A percentile compares a stretch with the other conserved stretches of the same genome.
Conservation (phyloP, 140 eudicot genomes). For the Erigeron philadelphicus region DNA sequence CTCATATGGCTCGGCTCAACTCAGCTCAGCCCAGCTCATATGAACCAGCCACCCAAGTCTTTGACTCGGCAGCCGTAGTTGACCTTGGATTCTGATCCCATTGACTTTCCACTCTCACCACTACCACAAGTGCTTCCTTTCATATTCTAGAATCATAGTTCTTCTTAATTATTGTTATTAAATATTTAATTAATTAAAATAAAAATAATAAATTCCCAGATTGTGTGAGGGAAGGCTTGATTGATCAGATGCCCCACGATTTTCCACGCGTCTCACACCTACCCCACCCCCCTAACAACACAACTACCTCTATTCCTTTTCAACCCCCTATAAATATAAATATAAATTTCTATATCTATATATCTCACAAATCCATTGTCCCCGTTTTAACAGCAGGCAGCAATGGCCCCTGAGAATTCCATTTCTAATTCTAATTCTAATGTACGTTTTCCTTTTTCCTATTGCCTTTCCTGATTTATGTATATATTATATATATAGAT, state of each 20-base stretch:
- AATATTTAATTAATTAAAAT: too few species aligned
- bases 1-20: neutral
- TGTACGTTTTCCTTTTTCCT: too few species aligned
- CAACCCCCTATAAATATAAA: constrained; percentile 16
- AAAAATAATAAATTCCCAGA: too few species aligned
- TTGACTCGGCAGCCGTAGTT: neutral
- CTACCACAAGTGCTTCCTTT: neutral
- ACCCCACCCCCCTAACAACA: constrained; percentile 14
- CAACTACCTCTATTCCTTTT: neutral
- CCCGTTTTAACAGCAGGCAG: neutral
- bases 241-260: constrained; percentile 10
- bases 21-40: neutral
- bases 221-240: neutral
- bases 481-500: neutral
- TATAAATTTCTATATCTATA: neutral
- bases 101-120: neutral
- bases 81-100: neutral
- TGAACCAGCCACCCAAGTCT: neutral
- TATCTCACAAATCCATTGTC: neutral
- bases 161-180: too few species aligned
- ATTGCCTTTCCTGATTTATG: too few species aligned
- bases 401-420: constrained; percentile 28
- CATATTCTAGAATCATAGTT: too few species aligned
- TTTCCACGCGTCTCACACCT: constrained; percentile 36
- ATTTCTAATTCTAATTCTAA: constrained; percentile 11